Conservation (phyloP, 805 yeast genomes). For the Tetrapisispora taiwanensis region DNA sequence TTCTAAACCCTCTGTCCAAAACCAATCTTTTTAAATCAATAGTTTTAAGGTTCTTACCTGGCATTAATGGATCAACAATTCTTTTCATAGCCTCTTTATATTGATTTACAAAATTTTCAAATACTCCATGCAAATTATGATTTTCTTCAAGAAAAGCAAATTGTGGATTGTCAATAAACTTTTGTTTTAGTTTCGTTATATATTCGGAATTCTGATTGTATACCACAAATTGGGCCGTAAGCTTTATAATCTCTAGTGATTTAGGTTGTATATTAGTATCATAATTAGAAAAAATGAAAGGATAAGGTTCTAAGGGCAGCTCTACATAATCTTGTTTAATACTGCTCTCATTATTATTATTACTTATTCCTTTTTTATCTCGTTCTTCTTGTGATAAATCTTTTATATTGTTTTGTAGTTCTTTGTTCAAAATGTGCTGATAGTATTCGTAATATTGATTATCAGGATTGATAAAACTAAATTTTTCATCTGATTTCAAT, state of each 20-base stretch:
- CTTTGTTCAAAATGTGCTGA: conserved; percentile 2
- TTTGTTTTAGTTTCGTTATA: conserved; percentile 30
- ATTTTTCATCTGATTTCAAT: conserved; percentile 42
- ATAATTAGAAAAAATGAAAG: conserved; percentile 24
- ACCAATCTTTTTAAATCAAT: background rate
- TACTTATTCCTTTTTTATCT: background rate
- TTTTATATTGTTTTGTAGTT: background rate
- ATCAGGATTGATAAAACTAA: conserved; percentile 48
- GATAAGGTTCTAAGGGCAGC: conserved; percentile 16
- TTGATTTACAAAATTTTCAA: conserved; percentile 41
- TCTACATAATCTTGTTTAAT: background rate
- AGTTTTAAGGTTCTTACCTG: background rate
- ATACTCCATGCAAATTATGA: conserved; percentile 54
- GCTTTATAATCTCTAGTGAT: conserved; percentile 61
- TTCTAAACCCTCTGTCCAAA: conserved; percentile 30
- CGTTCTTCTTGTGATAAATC: background rate
- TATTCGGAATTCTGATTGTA: conserved; percentile 43
- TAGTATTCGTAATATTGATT: conserved; percentile 55
- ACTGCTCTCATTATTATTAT: background rate
- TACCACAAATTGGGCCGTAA: conserved; percentile 62
- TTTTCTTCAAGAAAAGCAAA: conserved; percentile 53
- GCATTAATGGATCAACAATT: background rate
- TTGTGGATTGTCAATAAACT: conserved; percentile 36
- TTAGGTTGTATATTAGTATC: conserved; percentile 37
- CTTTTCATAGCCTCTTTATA: conserved; percentile 32